A percentile compares a stretch with the other conserved stretches of the same genome.
phyloP scores from a whole-genome alignment of 495 filamentous ascomycete species.

The Podospora fimiseda region DNA sequence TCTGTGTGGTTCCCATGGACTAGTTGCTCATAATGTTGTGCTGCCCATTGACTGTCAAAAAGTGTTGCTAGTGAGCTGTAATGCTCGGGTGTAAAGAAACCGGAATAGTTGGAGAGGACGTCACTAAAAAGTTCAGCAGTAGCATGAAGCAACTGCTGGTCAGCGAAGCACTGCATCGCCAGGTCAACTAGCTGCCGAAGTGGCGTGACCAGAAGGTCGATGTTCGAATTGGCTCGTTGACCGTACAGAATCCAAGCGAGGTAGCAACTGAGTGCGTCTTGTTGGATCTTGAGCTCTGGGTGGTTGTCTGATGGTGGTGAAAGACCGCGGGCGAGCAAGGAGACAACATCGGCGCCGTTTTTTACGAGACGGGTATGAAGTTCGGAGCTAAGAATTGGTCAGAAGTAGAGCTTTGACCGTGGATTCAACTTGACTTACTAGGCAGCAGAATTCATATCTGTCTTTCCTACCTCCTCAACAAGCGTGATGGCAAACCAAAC shows the following conservation, averaged over 20 bases:
- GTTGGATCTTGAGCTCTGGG: constrained; percentile 25
- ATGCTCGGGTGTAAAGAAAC: constrained; percentile 53
- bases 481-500: constrained; percentile 69
- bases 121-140: constrained; percentile 61
- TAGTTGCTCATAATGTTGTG: constrained; percentile 45
- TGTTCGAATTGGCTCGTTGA: constrained; percentile 50
- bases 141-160: constrained; percentile 48
- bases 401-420: background rate
- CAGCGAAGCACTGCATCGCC: constrained; percentile 50
- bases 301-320: constrained; percentile 20
- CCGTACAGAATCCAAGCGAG: constrained; percentile 67
- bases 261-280: constrained; percentile 54
- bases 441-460: constrained; percentile 51
- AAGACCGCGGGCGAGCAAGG: constrained; percentile 43
- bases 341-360: constrained; percentile 46
- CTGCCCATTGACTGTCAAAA: constrained; percentile 51
- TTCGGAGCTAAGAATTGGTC: constrained; percentile 15
- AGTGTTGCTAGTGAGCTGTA: constrained; percentile 49
- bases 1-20: constrained; percentile 55
- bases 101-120: constrained; percentile 55
- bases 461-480: constrained; percentile 69
- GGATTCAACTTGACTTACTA: constrained; percentile 36
- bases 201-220: constrained; percentile 46
- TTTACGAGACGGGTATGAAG: constrained; percentile 46
- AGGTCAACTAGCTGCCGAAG: constrained; percentile 50